Base-by-base conservation (phyloP, 805 yeast genomes). In the Lachancea mirantina region DNA sequence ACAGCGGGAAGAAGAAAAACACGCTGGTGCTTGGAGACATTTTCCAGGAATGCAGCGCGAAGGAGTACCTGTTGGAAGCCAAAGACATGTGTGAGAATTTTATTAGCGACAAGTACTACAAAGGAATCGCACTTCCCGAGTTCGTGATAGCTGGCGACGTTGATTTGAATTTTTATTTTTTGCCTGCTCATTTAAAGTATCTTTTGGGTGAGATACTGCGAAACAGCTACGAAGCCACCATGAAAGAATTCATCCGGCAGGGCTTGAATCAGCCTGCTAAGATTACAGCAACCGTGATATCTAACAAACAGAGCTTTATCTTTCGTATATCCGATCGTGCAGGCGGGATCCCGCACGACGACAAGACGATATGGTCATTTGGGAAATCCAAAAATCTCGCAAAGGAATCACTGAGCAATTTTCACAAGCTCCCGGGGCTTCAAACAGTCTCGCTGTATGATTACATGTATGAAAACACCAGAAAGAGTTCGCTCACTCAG, bases 321-420 rank as follows among this genome's bases (percentile, higher is more conserved):
- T 80, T 89, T 53, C 68, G 95, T 32, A 74, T 89, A 30, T 77
- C 89, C 4, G 98, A 89, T 57, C 78, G 72, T 44, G 96, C 96
- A 3, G 96, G 96, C 18, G 98, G 97, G 2, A 63, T 89, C 30
- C 68, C 75, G 20, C 64, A 82, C 21, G 65, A 67, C 10, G 57
- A 55, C 22, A 45, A 45, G 30, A 71, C 76, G 26, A 67, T 87
- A 6, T 89, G 96, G 95, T 82, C 94, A 0, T 89, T 92, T 60
- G 88, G 88, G 4, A 82, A 81, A 52, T 67, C 70, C 15, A 76
- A 83, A 3, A 68, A 66, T 32, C 49, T 71, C 11, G 84, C 92
- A 1, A 54, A 69, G 28, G 59, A 65, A 34, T 72, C 77, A n/a
- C 58, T 80, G 26, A 59, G 71, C 8, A 78, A 78, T 48, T 80